Evolutionary conservation across 495 filamentous ascomycete genomes (phyloP).

Genomic region (Stereocaulon alpinum): DNA sequence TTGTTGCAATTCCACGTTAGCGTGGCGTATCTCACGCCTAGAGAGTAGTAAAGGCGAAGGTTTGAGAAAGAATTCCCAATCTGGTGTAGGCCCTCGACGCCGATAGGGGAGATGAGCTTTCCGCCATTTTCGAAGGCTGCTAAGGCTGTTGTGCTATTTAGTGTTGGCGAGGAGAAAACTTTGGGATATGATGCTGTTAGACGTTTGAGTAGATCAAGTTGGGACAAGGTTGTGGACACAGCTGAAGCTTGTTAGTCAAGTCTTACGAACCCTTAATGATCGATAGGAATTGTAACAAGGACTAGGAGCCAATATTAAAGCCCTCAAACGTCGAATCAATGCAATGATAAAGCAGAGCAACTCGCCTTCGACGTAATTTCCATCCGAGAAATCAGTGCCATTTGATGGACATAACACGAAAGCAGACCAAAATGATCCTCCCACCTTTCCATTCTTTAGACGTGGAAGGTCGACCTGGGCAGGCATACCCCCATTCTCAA

Average conservation of each 20-base stretch:
- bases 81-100: conserved; percentile 89
- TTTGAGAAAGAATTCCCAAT: conserved; percentile 79
- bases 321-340: conserved; percentile 23
- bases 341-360: conserved; percentile 13
- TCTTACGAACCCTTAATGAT: background rate
- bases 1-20: conserved; percentile 94
- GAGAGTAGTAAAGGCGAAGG: conserved; percentile 58
- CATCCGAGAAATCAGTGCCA: conserved; percentile 58
- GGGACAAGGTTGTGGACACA: conserved; percentile 64
- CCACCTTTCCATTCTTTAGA: conserved; percentile 38
- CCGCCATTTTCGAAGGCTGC: conserved; percentile 45
- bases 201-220: conserved; percentile 71
- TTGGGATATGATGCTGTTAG: conserved; percentile 57
- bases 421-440: conserved; percentile 85
- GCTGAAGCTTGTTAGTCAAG: conserved; percentile 27
- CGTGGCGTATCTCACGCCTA: conserved; percentile 87
- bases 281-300: background rate
- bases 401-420: conserved; percentile 69
- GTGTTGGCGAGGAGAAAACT: conserved; percentile 50
- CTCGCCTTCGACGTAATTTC: conserved; percentile 52
- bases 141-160: conserved; percentile 48
- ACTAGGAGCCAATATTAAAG: background rate
- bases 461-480: conserved; percentile 75
- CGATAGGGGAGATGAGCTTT: conserved; percentile 59
- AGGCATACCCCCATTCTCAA: conserved; percentile 53